These are phyloP conservation scores for Erysiphe pulchra DNA, from an alignment of 2,329 filamentous ascomycete species.

Conservation along the genomic window DNA sequence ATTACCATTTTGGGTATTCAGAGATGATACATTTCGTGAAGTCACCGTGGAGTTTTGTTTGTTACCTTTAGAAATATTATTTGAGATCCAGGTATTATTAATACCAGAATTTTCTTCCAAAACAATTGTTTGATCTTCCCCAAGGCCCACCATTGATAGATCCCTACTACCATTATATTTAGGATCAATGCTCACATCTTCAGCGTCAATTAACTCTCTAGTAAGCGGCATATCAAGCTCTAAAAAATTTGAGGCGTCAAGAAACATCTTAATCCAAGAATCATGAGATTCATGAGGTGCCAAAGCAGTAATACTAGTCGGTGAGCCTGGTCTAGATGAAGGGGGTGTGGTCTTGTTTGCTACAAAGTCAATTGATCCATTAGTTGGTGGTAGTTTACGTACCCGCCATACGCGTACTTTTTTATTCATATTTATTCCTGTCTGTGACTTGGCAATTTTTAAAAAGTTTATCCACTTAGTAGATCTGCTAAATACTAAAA, in stretches of 20 bases:
- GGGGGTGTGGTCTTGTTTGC: slow-evolving; percentile 18
- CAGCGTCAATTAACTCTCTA: slow-evolving; percentile 33
- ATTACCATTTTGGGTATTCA: slow-evolving; percentile 25
- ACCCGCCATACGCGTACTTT: slow-evolving; percentile 39
- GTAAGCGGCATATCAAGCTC: slow-evolving; percentile 35
- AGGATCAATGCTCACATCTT: slow-evolving; percentile 44
- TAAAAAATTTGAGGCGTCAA: slow-evolving; percentile 31
- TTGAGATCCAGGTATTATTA: slow-evolving; percentile 31
- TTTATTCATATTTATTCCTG: slow-evolving; percentile 38
- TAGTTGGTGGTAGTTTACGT: slow-evolving; percentile 8
- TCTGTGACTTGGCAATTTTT: slow-evolving; percentile 40
- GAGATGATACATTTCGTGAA: slow-evolving; percentile 5
- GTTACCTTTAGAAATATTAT: slow-evolving; percentile 13
- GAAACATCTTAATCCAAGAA: slow-evolving; percentile 19
- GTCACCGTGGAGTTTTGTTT: slow-evolving; percentile 6
- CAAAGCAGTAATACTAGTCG: slow-evolving; percentile 2
- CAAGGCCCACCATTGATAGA: slow-evolving; percentile 39
- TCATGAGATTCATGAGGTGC: slow-evolving; percentile 10
- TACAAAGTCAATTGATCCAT: slow-evolving; percentile 14
- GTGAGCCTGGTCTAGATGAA: slow-evolving; percentile 11
- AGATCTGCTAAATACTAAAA: slow-evolving; percentile 44
- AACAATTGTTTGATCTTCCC: slow-evolving; percentile 49
- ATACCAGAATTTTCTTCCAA: slow-evolving; percentile 51
- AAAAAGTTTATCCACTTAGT: slow-evolving; percentile 52
- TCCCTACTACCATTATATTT: slow-evolving; percentile 56